Conservation (phyloP, 2,329 filamentous ascomycete genomes). For the Thelonectria rubi region DNA sequence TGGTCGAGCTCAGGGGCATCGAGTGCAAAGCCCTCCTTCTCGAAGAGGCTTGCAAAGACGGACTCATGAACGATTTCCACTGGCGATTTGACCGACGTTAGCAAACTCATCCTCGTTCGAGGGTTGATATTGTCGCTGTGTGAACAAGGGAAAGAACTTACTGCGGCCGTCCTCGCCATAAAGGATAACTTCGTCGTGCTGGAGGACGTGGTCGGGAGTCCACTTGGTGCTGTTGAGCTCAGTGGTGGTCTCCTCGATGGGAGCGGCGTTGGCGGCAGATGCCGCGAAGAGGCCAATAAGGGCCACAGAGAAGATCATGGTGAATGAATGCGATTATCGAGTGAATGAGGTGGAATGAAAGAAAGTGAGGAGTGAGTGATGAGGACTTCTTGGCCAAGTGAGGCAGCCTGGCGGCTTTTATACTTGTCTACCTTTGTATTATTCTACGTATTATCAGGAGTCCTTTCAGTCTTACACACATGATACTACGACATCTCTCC, state of each 20-base stretch:
- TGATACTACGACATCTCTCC: background rate
- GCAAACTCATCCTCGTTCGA: background rate
- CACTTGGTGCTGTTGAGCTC: conserved; percentile 29
- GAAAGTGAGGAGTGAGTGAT: background rate
- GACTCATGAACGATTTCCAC: conserved; percentile 13
- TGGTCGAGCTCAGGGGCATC: conserved; percentile 4
- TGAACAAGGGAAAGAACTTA: background rate
- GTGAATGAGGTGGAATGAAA: background rate
- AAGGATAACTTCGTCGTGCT: conserved; percentile 31
- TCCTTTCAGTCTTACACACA: background rate
- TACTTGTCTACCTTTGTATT: background rate
- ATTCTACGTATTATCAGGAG: background rate
- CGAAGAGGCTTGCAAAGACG: conserved; percentile 1
- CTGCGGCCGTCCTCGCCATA: conserved; percentile 20
- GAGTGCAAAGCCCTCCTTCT: background rate
- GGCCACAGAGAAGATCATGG: conserved; percentile 12
- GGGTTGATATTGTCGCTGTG: background rate
- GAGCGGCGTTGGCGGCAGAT: conserved; percentile 16
- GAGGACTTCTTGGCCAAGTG: too few relatives aligned
- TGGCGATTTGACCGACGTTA: background rate
- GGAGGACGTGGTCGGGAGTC: conserved; percentile 25
- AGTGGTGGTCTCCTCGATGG: conserved; percentile 7
- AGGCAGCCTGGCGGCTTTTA: conserved; percentile 1
- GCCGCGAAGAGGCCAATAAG: conserved; percentile 11
- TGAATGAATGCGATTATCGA: background rate